phyloP scores from a whole-genome alignment of 352 stramenopile species.

The Pythium rhizo-oryzae region DNA sequence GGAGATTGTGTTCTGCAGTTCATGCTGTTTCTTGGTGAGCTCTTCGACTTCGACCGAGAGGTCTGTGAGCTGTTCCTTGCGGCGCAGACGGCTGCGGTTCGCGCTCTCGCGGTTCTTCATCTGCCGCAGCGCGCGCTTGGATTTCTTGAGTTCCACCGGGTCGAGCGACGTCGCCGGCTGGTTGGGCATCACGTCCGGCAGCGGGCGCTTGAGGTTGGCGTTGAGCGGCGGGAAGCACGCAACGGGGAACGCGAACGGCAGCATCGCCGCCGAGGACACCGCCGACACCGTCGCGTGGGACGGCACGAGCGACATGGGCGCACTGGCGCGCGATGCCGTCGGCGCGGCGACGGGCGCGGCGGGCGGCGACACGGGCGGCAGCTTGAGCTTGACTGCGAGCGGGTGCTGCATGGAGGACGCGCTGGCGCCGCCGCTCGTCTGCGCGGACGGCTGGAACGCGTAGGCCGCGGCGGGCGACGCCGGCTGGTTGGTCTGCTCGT shows the following conservation, averaged over 20 bases:
- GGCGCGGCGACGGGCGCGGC: not conserved
- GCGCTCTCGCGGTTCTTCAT: conserved; percentile 90
- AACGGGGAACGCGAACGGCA: conserved; percentile 68
- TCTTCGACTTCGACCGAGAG: conserved; percentile 61
- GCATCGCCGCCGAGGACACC: conserved; percentile 19
- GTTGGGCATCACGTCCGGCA: conserved; percentile 47
- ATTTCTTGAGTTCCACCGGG: conserved; percentile 51
- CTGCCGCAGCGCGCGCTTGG: conserved; percentile 81
- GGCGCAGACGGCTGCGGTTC: conserved; percentile 76
- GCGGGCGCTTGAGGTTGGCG: conserved; percentile 57
- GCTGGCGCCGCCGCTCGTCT: not conserved
- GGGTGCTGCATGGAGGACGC: not conserved
- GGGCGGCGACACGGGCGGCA: conserved; percentile 7
- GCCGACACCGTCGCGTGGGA: not conserved
- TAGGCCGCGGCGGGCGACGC: conserved; percentile 30
- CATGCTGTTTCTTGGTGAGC: conserved; percentile 68
- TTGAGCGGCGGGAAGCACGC: conserved; percentile 57
- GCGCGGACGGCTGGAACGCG: not conserved
- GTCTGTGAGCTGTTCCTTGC: conserved; percentile 71
- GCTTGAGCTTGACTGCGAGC: not conserved
- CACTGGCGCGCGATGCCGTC: not conserved
- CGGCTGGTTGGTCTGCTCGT: conserved; percentile 22
- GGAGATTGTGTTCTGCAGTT: conserved; percentile 69
- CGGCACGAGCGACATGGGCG: conserved; percentile 1
- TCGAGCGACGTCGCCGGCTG: conserved; percentile 19